Evolutionary conservation across 345 rosid genomes (phyloP).

Genomic region (Acer saccharum): DNA sequence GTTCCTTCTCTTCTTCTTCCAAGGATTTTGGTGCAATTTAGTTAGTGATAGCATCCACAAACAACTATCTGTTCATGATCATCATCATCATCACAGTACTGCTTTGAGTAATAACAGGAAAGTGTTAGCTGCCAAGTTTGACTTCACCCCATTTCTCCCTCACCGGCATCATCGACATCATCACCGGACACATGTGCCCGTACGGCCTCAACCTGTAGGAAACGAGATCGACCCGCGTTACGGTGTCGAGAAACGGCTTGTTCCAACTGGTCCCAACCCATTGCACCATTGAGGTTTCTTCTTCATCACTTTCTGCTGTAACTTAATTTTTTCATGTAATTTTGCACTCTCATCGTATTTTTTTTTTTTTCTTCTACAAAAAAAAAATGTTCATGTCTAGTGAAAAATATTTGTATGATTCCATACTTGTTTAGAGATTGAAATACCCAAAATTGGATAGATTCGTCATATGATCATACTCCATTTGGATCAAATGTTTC

Average conservation of each 20-base stretch:
- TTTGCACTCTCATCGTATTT: constrained; percentile 13
- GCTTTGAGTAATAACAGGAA: constrained; percentile 35
- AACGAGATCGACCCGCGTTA: constrained; percentile 50
- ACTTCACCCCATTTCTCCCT: constrained; percentile 56
- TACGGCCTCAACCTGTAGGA: constrained; percentile 25
- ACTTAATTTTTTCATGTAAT: constrained; percentile 14
- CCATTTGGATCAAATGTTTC: neutral
- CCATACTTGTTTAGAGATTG: constrained; percentile 24
- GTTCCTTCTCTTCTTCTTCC: constrained; percentile 31
- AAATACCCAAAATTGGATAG: constrained; percentile 13
- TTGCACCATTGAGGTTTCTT: constrained; percentile 62
- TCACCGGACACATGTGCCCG: constrained; percentile 14
- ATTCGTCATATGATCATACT: neutral
- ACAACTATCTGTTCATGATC: neutral
- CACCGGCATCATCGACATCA: constrained; percentile 16
- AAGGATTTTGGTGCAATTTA: neutral
- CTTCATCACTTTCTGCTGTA: constrained; percentile 10
- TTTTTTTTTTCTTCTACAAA: constrained; percentile 16
- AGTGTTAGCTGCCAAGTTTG: constrained; percentile 43
- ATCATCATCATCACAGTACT: neutral
- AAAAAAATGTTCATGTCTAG: constrained; percentile 6
- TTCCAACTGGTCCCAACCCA: constrained; percentile 86
- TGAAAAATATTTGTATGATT: constrained; percentile 24
- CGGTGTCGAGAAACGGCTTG: constrained; percentile 62
- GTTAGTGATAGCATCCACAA: neutral